Base-by-base conservation (phyloP, 148 eudicot species). In the Fagopyrum homotropicum region DNA sequence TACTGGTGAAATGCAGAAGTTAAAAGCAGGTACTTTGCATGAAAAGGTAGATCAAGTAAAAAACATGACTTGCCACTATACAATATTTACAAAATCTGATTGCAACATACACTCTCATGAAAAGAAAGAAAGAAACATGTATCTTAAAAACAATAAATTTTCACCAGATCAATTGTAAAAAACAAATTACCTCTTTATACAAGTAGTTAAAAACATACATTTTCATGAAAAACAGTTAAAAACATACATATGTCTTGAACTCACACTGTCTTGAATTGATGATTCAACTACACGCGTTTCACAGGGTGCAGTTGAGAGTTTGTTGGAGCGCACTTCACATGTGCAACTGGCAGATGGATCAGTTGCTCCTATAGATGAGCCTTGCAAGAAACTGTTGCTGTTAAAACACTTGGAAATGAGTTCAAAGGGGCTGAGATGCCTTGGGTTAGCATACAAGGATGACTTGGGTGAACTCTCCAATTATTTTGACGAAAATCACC, bases 281-380 rank as follows among this genome's bases (percentile, higher is more conserved):
- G 40, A 35, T 35, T 35, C 40, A 35, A 35, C 40, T 35, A 35
- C 40, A 35, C 2, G 22, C 56, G 51, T 7, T 78, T 46, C 82
- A 48, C 89, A 92, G 98, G 98, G 98, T 85, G 98, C 98, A 66
- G 89, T 90, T 57, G 96, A 92, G 89, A 90, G 85, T 82, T 75
- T 92, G 46, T 68, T 92, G 76, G 98, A 92, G 72, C 95, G 93
- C 63, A 84, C 86, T 79, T 79, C 86, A 74, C 79, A 83, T 14
- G 90, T 90, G 60, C 96, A 90, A 79, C 88, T 92, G 50, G 91
- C 93, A 48, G 93, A 92, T 87, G 98, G 98, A 74, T 92, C 91
- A 1, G 73, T 78, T 78, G 82, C 77, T 56, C 87, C 90, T 7
- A 80, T 90, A 11, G 93, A 90, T 74, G 90, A 89, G 55, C 75